phyloP scores from a whole-genome alignment of 225 moss, liverwort and hornwort genomes.

The Sphagnum contortum region DNA sequence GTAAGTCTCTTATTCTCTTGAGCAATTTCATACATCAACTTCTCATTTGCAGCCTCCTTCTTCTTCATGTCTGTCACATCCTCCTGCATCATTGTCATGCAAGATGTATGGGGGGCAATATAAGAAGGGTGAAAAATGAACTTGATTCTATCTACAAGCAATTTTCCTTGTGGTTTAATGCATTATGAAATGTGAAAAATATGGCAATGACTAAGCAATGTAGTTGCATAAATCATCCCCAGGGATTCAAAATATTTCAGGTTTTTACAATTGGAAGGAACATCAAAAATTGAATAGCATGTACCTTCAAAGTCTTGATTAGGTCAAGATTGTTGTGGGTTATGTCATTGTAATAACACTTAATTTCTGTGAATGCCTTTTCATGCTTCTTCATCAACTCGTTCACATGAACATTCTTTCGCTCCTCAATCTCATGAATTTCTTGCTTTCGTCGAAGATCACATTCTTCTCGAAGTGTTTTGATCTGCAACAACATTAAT shows the following conservation, averaged over 20 bases:
- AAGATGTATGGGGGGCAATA: too few relatives aligned
- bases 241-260: too few relatives aligned
- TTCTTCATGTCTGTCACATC: constrained; percentile 84
- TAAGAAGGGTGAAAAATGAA: too few relatives aligned
- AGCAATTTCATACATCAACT: constrained; percentile 73
- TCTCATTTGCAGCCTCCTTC: constrained; percentile 73
- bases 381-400: constrained; percentile 87
- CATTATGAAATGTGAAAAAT: too few relatives aligned
- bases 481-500: constrained; percentile 32
- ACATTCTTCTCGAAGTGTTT: constrained; percentile 56
- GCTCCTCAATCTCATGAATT: constrained; percentile 81
- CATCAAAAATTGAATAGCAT: too few relatives aligned
- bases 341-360: constrained; percentile 93
- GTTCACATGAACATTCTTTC: constrained; percentile 71
- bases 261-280: too few relatives aligned
- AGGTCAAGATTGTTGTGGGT: constrained; percentile 90
- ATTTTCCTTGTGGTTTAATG: too few relatives aligned
- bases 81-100: constrained; percentile 30
- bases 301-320: constrained; percentile 80
- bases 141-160: too few relatives aligned
- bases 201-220: too few relatives aligned
- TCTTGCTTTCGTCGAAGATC: constrained; percentile 75
- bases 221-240: too few relatives aligned
- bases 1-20: constrained; percentile 80
- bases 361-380: constrained; percentile 90